These are phyloP conservation scores for Sclerotinia nivalis DNA, from an alignment of 2,329 filamentous ascomycete species.

Conservation along the genomic window DNA sequence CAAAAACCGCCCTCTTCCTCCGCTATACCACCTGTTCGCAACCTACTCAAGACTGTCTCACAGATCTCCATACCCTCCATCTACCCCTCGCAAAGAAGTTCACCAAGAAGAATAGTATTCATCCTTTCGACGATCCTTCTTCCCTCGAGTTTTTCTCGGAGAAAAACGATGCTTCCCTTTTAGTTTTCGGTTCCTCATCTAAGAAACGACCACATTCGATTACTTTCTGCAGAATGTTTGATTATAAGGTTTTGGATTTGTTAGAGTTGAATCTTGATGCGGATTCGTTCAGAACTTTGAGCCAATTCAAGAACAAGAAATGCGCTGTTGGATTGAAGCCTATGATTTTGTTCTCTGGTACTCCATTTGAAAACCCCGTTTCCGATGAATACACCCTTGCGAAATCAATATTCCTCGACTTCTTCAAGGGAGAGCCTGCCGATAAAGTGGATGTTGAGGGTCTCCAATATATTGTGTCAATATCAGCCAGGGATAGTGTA, in stretches of 20 bases:
- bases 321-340: constrained; percentile 82
- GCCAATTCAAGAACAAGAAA: constrained; percentile 75
- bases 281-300: constrained; percentile 66
- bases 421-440: constrained; percentile 80
- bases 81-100: constrained; percentile 86
- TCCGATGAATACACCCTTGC: constrained; percentile 78
- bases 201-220: constrained; percentile 96
- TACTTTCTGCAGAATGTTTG: constrained; percentile 80
- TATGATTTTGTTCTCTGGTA: constrained; percentile 87
- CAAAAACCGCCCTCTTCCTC: constrained; percentile 86
- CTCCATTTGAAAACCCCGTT: constrained; percentile 80
- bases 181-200: constrained; percentile 80
- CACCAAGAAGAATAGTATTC: constrained; percentile 94
- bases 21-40: constrained; percentile 84
- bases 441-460: constrained; percentile 92
- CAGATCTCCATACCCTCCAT: constrained; percentile 82
- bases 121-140: constrained; percentile 87
- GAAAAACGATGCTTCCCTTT: constrained; percentile 89
- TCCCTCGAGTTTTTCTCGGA: constrained; percentile 93
- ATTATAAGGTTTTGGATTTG: constrained; percentile 91
- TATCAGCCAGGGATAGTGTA: constrained; percentile 69
- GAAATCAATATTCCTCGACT: constrained; percentile 84
- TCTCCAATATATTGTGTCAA: constrained; percentile 83
- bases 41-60: constrained; percentile 77
- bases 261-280: constrained; percentile 83